These are phyloP conservation scores for Fusarium sp. DNA, from an alignment of 2,329 filamentous ascomycete genomes.

Conservation along the genomic window DNA sequence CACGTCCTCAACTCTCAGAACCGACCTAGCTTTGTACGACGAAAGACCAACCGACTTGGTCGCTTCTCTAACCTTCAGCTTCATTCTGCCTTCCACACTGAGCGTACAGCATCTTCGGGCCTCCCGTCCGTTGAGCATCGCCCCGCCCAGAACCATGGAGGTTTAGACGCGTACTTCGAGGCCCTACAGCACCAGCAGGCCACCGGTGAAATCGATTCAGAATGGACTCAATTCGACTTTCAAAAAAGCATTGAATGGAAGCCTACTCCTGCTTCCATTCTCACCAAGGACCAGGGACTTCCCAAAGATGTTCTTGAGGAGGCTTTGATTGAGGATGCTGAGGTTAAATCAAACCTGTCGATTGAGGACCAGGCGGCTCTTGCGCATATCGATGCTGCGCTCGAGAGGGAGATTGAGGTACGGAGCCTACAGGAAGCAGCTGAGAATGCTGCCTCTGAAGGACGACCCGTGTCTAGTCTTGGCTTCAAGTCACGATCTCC, in stretches of 20 bases:
- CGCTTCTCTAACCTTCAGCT: slow-evolving; percentile 69
- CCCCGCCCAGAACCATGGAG: slow-evolving; percentile 65
- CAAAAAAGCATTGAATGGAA: slow-evolving; percentile 92
- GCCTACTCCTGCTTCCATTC: slow-evolving; percentile 64
- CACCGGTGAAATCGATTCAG: slow-evolving; percentile 71
- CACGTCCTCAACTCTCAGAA: slow-evolving; percentile 80
- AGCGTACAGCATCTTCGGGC: slow-evolving; percentile 59
- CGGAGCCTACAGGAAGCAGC: slow-evolving; percentile 57
- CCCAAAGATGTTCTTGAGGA: slow-evolving; percentile 46
- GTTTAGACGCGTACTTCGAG: slow-evolving; percentile 90
- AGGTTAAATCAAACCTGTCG: slow-evolving; percentile 51
- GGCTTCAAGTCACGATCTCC: slow-evolving; percentile 56
- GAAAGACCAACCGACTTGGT: slow-evolving; percentile 64
- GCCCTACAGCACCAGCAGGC: slow-evolving; percentile 84
- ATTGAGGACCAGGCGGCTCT: slow-evolving; percentile 68
- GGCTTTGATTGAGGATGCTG: slow-evolving; percentile 49
- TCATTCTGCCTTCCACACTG: slow-evolving; percentile 79
- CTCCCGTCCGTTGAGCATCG: slow-evolving; percentile 62
- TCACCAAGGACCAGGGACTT: slow-evolving; percentile 67
- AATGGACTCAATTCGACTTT: slow-evolving; percentile 94
- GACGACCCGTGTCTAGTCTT: slow-evolving; percentile 51
- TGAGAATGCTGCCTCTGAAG: slow-evolving; percentile 52
- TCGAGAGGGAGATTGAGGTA: slow-evolving; percentile 79
- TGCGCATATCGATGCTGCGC: slow-evolving; percentile 85
- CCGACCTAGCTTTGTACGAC: slow-evolving; percentile 69